Evolutionary conservation across 495 filamentous ascomycete species (phyloP).

Genomic region (Aspergillus cristatus): DNA sequence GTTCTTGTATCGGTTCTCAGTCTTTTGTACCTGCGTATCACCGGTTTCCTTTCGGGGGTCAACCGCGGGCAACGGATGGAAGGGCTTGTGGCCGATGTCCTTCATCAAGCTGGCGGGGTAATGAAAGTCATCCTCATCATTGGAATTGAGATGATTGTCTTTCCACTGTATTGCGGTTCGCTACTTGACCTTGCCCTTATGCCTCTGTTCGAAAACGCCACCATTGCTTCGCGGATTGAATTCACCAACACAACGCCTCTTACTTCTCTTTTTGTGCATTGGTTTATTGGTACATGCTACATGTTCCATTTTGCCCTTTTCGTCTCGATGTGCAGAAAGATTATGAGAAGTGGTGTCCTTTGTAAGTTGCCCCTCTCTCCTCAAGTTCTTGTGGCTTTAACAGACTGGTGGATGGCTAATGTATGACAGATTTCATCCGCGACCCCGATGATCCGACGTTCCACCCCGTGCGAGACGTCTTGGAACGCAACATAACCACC

Average conservation of each 20-base stretch:
- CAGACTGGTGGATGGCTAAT: slow-evolving; percentile 6
- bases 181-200: slow-evolving; percentile 83
- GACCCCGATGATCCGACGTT: slow-evolving; percentile 98
- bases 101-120: slow-evolving; percentile 90
- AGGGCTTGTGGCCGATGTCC: slow-evolving; percentile 65
- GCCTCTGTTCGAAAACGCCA: slow-evolving; percentile 76
- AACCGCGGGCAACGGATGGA: slow-evolving; percentile 65
- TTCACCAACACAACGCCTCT: slow-evolving; percentile 70
- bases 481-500: slow-evolving; percentile 85
- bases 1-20: slow-evolving; percentile 62
- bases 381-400: not conserved
- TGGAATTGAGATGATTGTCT: slow-evolving; percentile 96
- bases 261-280: slow-evolving; percentile 91
- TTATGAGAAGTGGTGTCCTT: slow-evolving; percentile 85
- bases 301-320: slow-evolving; percentile 99
- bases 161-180: slow-evolving; percentile 90
- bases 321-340: slow-evolving; percentile 98
- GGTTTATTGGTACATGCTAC: slow-evolving; percentile 98
- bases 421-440: slow-evolving; percentile 74
- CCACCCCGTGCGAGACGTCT: slow-evolving; percentile 92
- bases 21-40: slow-evolving; percentile 65
- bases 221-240: slow-evolving; percentile 59
- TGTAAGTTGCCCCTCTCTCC: slow-evolving; percentile 45
- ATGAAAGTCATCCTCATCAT: slow-evolving; percentile 98
- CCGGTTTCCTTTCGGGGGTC: slow-evolving; percentile 52